Evolutionary conservation across 108 stramenopile species (phyloP).

Genomic region (Pseudonitzschia delicatissima): DNA sequence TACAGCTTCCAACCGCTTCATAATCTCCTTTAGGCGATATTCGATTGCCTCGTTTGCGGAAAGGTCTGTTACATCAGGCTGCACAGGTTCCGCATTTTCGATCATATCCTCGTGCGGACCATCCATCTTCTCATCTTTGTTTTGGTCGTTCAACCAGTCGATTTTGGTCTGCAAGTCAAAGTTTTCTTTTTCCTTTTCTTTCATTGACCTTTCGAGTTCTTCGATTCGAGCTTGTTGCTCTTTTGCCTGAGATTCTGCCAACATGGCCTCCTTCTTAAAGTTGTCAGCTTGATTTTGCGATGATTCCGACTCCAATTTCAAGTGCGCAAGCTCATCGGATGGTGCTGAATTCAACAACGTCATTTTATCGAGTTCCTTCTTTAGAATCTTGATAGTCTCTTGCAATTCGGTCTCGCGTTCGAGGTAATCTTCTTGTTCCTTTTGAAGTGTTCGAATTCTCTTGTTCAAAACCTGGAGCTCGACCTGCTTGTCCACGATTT

Average conservation of each 20-base stretch:
- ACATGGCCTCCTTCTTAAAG: not conserved
- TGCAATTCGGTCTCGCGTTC: constrained; percentile 24
- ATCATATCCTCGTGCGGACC: not conserved
- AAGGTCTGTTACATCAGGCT: too few species aligned
- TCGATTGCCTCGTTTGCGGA: not conserved
- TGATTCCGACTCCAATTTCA: not conserved
- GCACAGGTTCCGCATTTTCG: not conserved
- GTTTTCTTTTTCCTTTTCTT: constrained; percentile 8
- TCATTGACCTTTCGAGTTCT: constrained; percentile 1
- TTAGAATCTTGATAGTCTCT: constrained; percentile 36
- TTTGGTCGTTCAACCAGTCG: constrained; percentile 1
- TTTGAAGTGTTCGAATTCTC: constrained; percentile 17
- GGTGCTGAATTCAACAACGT: constrained; percentile 7
- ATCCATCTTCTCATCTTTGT: not conserved
- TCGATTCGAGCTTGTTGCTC: not conserved
- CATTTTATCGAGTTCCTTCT: constrained; percentile 26
- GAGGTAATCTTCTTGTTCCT: constrained; percentile 15
- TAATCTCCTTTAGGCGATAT: constrained; percentile 2
- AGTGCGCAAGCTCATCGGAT: not conserved
- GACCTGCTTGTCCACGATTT: constrained; percentile 25
- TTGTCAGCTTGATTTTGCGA: not conserved
- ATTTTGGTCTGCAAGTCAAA: not conserved
- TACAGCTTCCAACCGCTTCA: constrained; percentile 24
- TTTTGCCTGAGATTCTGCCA: not conserved
- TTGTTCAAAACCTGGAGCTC: constrained; percentile 19